A percentile compares a stretch with the other conserved stretches of the same genome.
These are phyloP conservation scores for Penicillium macrosclerotiorum DNA, from an alignment of 495 filamentous ascomycete genomes.

Conservation along the genomic window DNA sequence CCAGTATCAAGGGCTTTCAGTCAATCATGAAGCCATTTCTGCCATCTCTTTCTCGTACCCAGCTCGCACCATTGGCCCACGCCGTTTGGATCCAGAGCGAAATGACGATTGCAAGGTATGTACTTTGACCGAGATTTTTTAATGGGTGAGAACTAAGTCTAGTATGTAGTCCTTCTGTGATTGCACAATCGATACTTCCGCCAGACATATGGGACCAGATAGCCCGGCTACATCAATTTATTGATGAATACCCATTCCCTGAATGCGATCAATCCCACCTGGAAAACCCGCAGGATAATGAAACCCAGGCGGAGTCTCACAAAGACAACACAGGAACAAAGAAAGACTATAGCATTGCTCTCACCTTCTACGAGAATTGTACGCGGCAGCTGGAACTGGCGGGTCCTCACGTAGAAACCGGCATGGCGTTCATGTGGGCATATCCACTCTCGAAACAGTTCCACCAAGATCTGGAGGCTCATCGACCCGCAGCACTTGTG, in stretches of 20 bases:
- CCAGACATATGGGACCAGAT: slow-evolving; percentile 15
- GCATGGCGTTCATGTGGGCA: slow-evolving; percentile 32
- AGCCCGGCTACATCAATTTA: slow-evolving; percentile 12
- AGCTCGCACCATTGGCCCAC: slow-evolving; percentile 20
- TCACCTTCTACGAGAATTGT: slow-evolving; percentile 10
- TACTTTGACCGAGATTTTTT: neutral
- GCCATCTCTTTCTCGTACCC: slow-evolving; percentile 10
- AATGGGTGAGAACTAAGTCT: neutral
- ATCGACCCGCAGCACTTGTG: slow-evolving; percentile 48
- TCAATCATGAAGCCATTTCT: slow-evolving; percentile 22
- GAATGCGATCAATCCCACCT: too few species aligned
- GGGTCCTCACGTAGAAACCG: slow-evolving; percentile 16
- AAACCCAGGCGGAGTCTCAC: slow-evolving; percentile 5
- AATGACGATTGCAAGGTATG: slow-evolving; percentile 17
- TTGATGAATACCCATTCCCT: slow-evolving; percentile 20
- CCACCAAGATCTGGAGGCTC: slow-evolving; percentile 39
- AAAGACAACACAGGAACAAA: too few species aligned
- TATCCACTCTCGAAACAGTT: slow-evolving; percentile 46
- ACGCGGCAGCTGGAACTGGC: slow-evolving; percentile 20
- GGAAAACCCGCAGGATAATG: too few species aligned
- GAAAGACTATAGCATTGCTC: slow-evolving; percentile 14
- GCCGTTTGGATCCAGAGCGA: slow-evolving; percentile 17
- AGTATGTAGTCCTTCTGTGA: slow-evolving; percentile 1
- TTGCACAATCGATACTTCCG: slow-evolving; percentile 20
- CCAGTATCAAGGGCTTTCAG: slow-evolving; percentile 18